Percentiles rank a stretch among this genome's conserved stretches.
Conservation (phyloP, 1,284 basidiomycete species). For the Cutaneotrichosporon sp. region DNA sequence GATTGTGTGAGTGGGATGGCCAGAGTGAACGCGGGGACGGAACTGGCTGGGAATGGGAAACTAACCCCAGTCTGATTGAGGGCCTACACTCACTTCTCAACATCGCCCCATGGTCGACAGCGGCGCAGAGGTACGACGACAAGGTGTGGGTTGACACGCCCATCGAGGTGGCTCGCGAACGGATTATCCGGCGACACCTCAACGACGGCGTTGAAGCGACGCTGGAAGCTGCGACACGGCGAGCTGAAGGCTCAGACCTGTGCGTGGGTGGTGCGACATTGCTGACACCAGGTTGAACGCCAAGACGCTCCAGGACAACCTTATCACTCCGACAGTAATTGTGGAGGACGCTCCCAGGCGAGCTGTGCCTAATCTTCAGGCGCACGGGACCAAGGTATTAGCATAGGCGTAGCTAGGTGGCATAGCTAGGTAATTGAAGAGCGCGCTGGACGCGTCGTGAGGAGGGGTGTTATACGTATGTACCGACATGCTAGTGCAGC, state of each 20-base stretch:
- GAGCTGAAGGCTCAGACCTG: constrained; percentile 10
- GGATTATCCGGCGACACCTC: constrained; percentile 8
- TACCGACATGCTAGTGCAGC: no score
- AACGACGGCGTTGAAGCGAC: constrained; percentile 10
- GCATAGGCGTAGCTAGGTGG: no score
- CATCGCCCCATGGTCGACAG: constrained; percentile 6
- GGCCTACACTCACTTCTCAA: constrained; percentile 10
- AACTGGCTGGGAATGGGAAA: no score
- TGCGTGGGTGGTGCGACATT: neutral
- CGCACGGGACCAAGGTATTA: no score
- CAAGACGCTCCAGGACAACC: neutral
- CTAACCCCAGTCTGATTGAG: constrained; percentile 8
- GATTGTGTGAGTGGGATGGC: constrained; percentile 6
- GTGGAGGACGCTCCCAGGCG: neutral
- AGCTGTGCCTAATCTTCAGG: no score
- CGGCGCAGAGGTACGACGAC: constrained; percentile 7
- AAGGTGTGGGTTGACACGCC: constrained; percentile 10
- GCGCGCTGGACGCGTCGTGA: no score
- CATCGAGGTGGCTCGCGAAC: neutral
- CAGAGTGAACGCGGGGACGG: no score
- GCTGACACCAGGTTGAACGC: constrained; percentile 11
- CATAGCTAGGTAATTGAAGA: no score
- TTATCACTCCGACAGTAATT: constrained; percentile 1
- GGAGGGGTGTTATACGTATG: no score
- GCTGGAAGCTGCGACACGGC: constrained; percentile 3